Conservation (phyloP, 306 rosid species). For the Rosa chinensis region DNA sequence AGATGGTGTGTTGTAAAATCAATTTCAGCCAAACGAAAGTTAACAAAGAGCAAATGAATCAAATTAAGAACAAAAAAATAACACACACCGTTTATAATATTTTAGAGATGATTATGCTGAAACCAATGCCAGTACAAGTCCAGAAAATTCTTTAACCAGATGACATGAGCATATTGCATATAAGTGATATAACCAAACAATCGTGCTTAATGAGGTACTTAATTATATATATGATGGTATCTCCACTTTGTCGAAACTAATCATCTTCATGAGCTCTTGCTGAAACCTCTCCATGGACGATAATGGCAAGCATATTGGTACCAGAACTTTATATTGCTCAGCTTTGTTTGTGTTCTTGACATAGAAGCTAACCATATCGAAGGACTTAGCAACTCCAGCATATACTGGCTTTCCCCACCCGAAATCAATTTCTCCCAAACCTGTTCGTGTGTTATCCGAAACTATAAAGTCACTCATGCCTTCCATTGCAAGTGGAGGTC, state of each 20-base stretch:
- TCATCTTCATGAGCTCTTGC: slow-evolving; percentile 6
- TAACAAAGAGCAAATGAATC: too few relatives aligned
- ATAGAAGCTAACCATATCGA: slow-evolving; percentile 12
- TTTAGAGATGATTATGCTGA: too few relatives aligned
- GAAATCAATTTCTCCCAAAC: slow-evolving; percentile 26
- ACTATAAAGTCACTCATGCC: slow-evolving; percentile 9
- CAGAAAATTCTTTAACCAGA: too few relatives aligned
- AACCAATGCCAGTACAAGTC: too few relatives aligned
- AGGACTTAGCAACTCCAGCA: slow-evolving; percentile 30
- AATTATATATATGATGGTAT: too few relatives aligned
- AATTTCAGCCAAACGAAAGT: too few relatives aligned
- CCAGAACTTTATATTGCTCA: slow-evolving; percentile 38
- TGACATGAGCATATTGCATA: too few relatives aligned
- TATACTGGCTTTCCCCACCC: slow-evolving; percentile 58
- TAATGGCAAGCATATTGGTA: slow-evolving; percentile 37
- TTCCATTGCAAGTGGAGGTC: background rate
- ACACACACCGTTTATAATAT: too few relatives aligned
- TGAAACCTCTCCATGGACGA: slow-evolving; percentile 40
- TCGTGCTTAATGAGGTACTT: too few relatives aligned
- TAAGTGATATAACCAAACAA: too few relatives aligned
- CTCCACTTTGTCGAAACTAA: background rate
- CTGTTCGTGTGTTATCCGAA: slow-evolving; percentile 28
- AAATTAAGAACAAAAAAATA: too few relatives aligned
- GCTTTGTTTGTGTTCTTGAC: background rate
- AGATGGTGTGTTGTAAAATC: too few relatives aligned